A percentile compares a stretch with the other conserved stretches of the same genome.
These are phyloP conservation scores for Trebouxia sp. DNA, from an alignment of 139 green algal species.

Conservation along the genomic window DNA sequence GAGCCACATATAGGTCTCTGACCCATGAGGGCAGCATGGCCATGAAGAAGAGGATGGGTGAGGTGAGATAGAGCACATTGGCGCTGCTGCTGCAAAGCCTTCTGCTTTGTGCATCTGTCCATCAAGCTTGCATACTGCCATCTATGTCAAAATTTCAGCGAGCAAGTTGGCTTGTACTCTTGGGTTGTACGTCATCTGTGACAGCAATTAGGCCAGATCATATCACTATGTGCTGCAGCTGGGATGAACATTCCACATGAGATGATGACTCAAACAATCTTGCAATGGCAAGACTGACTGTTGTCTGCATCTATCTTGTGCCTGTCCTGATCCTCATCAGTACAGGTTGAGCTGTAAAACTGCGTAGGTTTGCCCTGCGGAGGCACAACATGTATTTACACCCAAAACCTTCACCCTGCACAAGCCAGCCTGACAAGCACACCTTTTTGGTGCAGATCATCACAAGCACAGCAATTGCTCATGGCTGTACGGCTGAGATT, in stretches of 20 bases:
- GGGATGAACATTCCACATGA: no score
- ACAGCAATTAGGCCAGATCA: no score
- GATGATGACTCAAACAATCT: no score
- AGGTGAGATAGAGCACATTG: constrained; percentile 28
- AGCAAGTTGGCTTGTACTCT: no score
- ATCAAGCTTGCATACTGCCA: no score
- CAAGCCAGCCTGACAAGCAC: neutral
- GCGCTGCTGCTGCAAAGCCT: no score
- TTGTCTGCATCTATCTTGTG: neutral
- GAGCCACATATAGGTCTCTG: constrained; percentile 72
- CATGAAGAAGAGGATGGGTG: constrained; percentile 50
- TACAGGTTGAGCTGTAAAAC: no score
- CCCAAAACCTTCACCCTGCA: neutral
- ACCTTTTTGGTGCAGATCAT: constrained; percentile 40
- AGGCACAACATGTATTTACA: neutral
- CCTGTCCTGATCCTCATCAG: neutral
- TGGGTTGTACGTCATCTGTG: no score
- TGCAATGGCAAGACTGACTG: neutral
- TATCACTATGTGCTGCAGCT: no score
- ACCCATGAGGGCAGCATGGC: constrained; percentile 42
- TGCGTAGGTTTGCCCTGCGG: no score
- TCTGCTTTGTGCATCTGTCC: no score
- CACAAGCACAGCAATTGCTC: constrained; percentile 42
- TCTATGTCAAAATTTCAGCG: no score
- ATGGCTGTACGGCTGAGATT: constrained; percentile 71